Evolutionary conservation across 768 basidiomycete genomes (phyloP).

Genomic region (Phaeotremella skinneri): DNA sequence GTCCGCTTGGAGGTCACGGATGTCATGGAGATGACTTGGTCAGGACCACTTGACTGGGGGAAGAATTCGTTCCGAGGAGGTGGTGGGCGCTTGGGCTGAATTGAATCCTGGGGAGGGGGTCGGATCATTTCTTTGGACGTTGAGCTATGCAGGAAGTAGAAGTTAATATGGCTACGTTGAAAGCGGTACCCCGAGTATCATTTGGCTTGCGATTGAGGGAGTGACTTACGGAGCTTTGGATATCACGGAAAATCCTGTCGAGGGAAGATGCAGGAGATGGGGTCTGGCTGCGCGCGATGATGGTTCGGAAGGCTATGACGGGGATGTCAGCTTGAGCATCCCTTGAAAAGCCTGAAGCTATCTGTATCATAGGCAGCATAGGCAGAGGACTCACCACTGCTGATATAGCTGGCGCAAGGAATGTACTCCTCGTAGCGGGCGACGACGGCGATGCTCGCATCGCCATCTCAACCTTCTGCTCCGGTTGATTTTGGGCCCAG

Average conservation of each 20-base stretch:
- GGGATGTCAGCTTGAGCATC: background rate
- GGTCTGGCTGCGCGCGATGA: background rate
- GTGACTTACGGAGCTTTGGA: slow-evolving; percentile 1
- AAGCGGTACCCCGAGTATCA: too few relatives aligned
- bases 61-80: background rate
- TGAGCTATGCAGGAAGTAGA: too few relatives aligned
- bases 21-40: background rate
- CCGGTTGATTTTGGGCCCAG: background rate
- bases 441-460: background rate
- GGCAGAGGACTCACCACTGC: background rate
- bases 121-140: background rate
- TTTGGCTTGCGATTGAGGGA: background rate
- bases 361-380: background rate
- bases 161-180: too few relatives aligned
- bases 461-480: background rate
- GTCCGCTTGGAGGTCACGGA: background rate
- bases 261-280: background rate
- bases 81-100: background rate
- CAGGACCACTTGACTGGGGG: background rate
- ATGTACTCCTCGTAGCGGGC: background rate
- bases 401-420: background rate
- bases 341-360: background rate
- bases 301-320: background rate
- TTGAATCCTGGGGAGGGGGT: background rate
- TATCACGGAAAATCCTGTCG: background rate